A percentile compares a stretch with the other conserved stretches of the same genome.
Evolutionary conservation across 495 filamentous ascomycete species (phyloP).

Genomic region (Xylaria bambusicola): DNA sequence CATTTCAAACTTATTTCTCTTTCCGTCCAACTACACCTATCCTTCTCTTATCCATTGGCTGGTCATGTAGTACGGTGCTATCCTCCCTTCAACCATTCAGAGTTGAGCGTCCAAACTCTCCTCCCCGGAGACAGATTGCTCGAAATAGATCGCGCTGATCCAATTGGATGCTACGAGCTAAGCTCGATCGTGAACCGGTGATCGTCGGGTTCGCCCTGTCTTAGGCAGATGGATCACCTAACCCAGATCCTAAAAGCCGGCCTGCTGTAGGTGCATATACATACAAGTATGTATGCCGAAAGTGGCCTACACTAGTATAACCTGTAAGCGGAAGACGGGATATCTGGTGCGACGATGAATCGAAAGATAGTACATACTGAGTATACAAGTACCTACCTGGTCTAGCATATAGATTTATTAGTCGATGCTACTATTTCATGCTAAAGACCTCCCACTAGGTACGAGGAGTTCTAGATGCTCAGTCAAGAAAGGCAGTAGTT

Average conservation of each 20-base stretch:
- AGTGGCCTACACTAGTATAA: no score
- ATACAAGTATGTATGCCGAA: no score
- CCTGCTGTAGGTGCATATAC: no score
- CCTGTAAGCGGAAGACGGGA: no score
- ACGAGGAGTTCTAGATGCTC: background rate
- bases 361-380: no score
- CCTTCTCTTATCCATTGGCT: constrained; percentile 19
- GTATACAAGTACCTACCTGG: no score
- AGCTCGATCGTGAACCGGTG: background rate
- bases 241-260: no score
- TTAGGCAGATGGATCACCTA: constrained; percentile 10
- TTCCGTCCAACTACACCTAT: constrained; percentile 18
- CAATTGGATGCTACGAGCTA: constrained; percentile 1
- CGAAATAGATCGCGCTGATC: background rate
- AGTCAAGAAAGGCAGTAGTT: constrained; percentile 5
- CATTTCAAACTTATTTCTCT: constrained; percentile 20
- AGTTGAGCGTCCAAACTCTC: background rate
- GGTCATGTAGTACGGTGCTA: constrained; percentile 10
- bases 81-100: constrained; percentile 10
- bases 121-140: background rate
- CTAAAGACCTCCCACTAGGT: background rate
- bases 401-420: no score
- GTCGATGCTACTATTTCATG: no score
- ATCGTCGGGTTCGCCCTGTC: constrained; percentile 9
- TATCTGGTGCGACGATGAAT: no score